Base-by-base conservation (phyloP, 768 basidiomycete species). In the Boletus sp. region DNA sequence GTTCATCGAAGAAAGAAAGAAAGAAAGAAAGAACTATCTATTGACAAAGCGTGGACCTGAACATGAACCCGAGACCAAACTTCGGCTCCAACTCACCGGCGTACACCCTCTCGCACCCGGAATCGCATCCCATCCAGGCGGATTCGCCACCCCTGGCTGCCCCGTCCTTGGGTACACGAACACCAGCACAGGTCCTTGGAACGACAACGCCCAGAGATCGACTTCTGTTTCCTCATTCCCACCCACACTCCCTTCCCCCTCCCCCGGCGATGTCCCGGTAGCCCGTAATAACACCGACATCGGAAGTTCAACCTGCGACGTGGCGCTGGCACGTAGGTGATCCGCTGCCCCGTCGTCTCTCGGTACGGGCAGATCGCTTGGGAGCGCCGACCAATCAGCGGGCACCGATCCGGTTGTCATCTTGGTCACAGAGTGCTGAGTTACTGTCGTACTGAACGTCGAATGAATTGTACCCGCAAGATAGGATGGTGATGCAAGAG, bases 101-200 rank as follows among this genome's bases (percentile, higher is more conserved):
- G 65, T 67, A 42, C 59, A 67, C 11, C 60, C 60, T 45, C 66
- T 59, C 48, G 60, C 66, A 5, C 56, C 58, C 2, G 54, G 66
- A 19, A 68, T 68, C 27, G 53, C 63, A 45, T 63, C 66, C 57
- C 66, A 67, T 5, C 56, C 60, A 0, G 46, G 38, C 10, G 50
- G 41, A 53, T 54, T 65, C 2, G 52, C 34, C 3, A 60, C 40
- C 2, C 62, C 51, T 2, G 60, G 62, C 25, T 19, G 37, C 8
- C 65, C 64, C n/a, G 59, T 59, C 34, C 57, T 49, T 5, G 66
- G 66, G 40, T 63, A 66, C 13, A 56, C 55, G 21, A 68, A 68
- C 42, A 62, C 55, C n/a, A 66, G n/a, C 14, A 68, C 58, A 0
- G 58, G 65, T 7, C 25, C 29, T 8, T 58, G 41, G 40, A 66